These are phyloP conservation scores for Globisporangium solare DNA, from an alignment of 352 stramenopile genomes.

Conservation along the genomic window DNA sequence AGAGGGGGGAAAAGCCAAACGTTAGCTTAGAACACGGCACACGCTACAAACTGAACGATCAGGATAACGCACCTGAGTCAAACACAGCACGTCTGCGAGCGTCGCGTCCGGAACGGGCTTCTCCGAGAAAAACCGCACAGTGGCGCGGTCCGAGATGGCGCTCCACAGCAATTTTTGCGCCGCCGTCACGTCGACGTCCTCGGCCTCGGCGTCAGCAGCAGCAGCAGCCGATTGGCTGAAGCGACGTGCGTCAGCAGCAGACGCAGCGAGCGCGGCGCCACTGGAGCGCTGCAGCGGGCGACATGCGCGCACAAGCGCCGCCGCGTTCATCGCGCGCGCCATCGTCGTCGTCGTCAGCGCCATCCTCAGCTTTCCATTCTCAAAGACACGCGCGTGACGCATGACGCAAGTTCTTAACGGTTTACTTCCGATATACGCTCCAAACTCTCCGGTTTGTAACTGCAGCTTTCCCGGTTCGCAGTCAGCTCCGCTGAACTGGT, in stretches of 20 bases:
- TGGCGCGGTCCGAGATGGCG: conserved; percentile 7
- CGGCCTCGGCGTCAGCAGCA: background rate
- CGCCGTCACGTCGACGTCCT: background rate
- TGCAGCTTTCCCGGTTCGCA: no score
- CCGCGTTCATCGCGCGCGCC: background rate
- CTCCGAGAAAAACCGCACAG: conserved; percentile 13
- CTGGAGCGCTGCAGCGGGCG: background rate
- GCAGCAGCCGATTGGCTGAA: background rate
- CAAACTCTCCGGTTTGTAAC: no score
- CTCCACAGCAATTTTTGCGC: conserved; percentile 8
- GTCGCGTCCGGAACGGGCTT: conserved; percentile 42
- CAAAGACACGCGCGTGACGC: background rate
- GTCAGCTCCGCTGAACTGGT: no score
- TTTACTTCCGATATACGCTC: no score
- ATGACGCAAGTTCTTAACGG: background rate
- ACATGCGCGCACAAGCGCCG: background rate
- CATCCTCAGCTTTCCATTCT: background rate
- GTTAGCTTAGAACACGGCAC: no score
- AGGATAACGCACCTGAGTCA: conserved; percentile 39
- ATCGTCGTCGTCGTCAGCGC: background rate
- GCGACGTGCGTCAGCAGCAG: no score
- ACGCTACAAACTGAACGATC: background rate
- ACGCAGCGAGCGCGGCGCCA: background rate
- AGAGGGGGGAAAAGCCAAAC: no score
- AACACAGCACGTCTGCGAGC: conserved; percentile 56